These are phyloP conservation scores for Cicer judaicum DNA, from an alignment of 306 rosid species.

Conservation along the genomic window DNA sequence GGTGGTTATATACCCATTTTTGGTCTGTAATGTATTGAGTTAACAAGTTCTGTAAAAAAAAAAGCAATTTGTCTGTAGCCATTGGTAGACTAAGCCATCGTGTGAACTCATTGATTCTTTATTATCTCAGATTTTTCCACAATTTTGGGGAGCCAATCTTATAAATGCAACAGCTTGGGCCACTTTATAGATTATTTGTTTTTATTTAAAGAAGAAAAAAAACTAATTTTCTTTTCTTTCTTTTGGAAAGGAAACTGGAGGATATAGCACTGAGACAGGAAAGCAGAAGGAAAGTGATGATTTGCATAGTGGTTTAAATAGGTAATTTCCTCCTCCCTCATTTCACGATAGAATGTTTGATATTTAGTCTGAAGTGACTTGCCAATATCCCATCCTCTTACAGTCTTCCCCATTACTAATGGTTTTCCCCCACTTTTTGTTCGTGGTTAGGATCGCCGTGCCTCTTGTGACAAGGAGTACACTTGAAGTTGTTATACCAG, in stretches of 20 bases:
- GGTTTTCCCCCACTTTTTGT: conserved; percentile 2
- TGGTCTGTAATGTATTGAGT: conserved; percentile 14
- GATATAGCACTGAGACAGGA: conserved; percentile 53
- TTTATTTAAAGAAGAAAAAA: conserved; percentile 18
- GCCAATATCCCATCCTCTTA: conserved; percentile 12
- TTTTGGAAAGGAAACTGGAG: conserved; percentile 68
- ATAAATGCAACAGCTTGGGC: conserved; percentile 15
- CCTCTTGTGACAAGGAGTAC: conserved; percentile 95
- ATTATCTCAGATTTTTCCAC: conserved; percentile 6
- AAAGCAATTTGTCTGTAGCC: conserved; percentile 8
- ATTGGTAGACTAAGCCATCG: conserved; percentile 16
- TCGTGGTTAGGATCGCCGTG: conserved; percentile 64
- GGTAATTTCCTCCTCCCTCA: conserved; percentile 54
- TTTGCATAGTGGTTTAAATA: conserved; percentile 66
- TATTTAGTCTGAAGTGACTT: conserved; percentile 23
- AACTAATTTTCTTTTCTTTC: conserved; percentile 15
- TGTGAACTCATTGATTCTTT: not conserved
- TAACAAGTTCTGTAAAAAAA: not conserved
- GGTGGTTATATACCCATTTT: conserved; percentile 17
- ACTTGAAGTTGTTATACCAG: conserved; percentile 94
- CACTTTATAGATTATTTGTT: conserved; percentile 30
- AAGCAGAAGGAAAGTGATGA: conserved; percentile 81
- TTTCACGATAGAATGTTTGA: conserved; percentile 31
- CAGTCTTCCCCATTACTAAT: conserved; percentile 20
- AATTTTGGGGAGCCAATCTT: conserved; percentile 1